phyloP scores from a whole-genome alignment of 768 basidiomycete genomes.

The Tulasnella sp. region DNA sequence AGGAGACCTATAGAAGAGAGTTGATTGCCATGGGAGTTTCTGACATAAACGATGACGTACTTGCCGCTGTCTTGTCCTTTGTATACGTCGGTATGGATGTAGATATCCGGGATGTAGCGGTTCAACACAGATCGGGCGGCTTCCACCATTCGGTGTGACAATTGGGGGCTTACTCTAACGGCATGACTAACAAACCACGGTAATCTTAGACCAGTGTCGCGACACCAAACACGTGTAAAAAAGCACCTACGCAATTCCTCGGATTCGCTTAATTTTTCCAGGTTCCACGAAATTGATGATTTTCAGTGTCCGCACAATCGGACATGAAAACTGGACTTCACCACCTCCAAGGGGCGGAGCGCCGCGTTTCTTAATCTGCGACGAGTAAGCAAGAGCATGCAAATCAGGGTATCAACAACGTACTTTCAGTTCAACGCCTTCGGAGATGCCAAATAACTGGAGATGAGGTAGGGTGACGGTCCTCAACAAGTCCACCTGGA shows the following conservation, averaged over 20 bases:
- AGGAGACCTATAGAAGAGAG: constrained; percentile 63
- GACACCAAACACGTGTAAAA: neutral
- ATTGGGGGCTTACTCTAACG: constrained; percentile 93
- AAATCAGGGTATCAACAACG: neutral
- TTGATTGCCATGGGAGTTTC: neutral
- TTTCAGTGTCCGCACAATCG: constrained; percentile 84
- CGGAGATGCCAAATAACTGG: constrained; percentile 83
- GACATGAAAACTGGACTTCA: constrained; percentile 90
- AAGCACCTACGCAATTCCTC: constrained; percentile 82
- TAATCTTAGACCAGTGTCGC: constrained; percentile 9
- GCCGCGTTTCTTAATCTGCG: constrained; percentile 92
- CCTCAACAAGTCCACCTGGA: constrained; percentile 78
- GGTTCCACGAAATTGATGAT: constrained; percentile 88
- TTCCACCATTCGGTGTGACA: constrained; percentile 97
- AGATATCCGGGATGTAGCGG: constrained; percentile 96
- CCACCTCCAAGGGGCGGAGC: constrained; percentile 88
- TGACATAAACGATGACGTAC: constrained; percentile 48
- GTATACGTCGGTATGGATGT: constrained; percentile 97
- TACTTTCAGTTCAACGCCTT: constrained; percentile 85
- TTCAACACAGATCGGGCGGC: constrained; percentile 88
- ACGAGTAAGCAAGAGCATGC: neutral
- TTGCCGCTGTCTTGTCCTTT: constrained; percentile 97
- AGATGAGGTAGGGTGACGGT: constrained; percentile 89
- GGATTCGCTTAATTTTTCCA: constrained; percentile 89
- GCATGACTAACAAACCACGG: constrained; percentile 62